Conservation (phyloP, 257 asterid species). For the Leonotis leonurus region DNA sequence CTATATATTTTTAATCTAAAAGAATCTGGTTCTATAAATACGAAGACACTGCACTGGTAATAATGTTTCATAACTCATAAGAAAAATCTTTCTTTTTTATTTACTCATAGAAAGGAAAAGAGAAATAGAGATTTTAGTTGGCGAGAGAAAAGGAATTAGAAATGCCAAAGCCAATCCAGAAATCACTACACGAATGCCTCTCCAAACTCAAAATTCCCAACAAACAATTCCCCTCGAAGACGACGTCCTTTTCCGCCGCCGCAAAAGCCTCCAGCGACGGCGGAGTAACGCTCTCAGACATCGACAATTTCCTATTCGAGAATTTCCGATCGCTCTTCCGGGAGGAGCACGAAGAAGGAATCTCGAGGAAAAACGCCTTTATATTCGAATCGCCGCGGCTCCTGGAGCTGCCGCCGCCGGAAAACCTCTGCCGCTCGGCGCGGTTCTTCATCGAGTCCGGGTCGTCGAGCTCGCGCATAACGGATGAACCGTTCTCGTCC, state of each 20-base stretch:
- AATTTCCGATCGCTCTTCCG: conserved; percentile 54
- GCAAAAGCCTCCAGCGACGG: neutral
- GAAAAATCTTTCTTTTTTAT: neutral
- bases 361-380: conserved; percentile 5
- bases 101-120: neutral
- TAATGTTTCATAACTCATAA: neutral
- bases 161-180: conserved; percentile 55
- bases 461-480: conserved; percentile 28
- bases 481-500: conserved; percentile 21
- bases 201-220: conserved; percentile 41
- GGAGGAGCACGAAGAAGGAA: conserved; percentile 28
- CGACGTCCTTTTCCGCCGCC: conserved; percentile 36
- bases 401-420: conserved; percentile 30
- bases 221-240: conserved; percentile 26
- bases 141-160: conserved; percentile 11
- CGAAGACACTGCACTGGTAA: neutral
- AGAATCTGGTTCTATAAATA: conserved; percentile 23
- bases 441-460: conserved; percentile 39
- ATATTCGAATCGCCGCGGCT: conserved; percentile 28
- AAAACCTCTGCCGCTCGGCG: conserved; percentile 26
- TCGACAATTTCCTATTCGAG: conserved; percentile 56
- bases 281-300: conserved; percentile 44
- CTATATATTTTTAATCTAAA: neutral
- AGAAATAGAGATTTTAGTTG: neutral
- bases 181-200: conserved; percentile 45